phyloP scores from a whole-genome alignment of 768 basidiomycete genomes.

The Lentinus tigrinus region DNA sequence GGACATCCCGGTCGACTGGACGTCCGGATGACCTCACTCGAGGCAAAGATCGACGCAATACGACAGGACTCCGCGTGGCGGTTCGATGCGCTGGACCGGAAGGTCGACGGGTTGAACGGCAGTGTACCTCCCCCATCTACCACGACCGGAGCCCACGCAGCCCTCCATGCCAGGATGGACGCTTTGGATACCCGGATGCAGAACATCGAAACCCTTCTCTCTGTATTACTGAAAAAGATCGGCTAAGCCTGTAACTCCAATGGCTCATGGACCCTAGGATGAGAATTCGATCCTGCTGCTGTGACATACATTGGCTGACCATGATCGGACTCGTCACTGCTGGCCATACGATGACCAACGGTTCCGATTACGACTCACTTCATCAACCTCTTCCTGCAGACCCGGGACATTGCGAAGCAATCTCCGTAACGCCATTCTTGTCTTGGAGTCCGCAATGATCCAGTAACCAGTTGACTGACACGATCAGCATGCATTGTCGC shows the following conservation, averaged over 20 bases:
- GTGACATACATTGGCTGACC: no score
- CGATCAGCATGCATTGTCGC: no score
- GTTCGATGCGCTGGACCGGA: slow-evolving; percentile 5
- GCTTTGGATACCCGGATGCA: background rate
- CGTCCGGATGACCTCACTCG: slow-evolving; percentile 2
- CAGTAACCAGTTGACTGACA: no score
- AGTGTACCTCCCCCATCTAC: background rate
- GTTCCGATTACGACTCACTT: no score
- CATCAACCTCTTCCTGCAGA: no score
- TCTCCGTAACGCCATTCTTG: no score
- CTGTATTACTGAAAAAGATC: background rate
- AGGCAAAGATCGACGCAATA: slow-evolving; percentile 2
- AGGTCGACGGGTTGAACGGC: background rate
- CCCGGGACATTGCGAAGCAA: no score
- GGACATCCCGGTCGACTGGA: background rate
- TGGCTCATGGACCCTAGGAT: no score
- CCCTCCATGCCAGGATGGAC: background rate
- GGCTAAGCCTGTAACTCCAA: background rate
- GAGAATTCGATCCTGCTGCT: no score
- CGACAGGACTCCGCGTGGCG: background rate
- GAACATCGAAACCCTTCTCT: background rate
- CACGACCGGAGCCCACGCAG: background rate
- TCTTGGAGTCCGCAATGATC: no score
- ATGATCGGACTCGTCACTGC: no score
- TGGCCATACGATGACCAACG: no score